These are phyloP conservation scores for Fusarium oxysporum DNA, from an alignment of 2,329 filamentous ascomycete genomes.

Conservation along the genomic window DNA sequence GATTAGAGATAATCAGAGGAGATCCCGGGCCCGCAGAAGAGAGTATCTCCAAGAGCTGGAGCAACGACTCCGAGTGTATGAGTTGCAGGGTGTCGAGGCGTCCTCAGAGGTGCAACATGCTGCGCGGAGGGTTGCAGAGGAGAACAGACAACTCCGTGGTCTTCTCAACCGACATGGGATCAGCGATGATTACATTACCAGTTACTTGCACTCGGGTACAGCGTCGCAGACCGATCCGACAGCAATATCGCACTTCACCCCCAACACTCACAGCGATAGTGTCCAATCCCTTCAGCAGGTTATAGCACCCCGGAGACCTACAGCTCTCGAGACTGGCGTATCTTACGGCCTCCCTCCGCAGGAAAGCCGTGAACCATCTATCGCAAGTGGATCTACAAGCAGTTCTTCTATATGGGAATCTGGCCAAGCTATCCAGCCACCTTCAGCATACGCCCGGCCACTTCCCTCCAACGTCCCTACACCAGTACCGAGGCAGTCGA, in stretches of 20 bases:
- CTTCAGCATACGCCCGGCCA: conserved; percentile 45
- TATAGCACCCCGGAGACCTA: conserved; percentile 52
- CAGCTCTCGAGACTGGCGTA: conserved; percentile 44
- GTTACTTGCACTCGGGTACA: conserved; percentile 49
- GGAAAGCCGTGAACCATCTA: conserved; percentile 50
- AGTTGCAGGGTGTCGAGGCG: conserved; percentile 74
- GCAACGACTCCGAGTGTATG: conserved; percentile 68
- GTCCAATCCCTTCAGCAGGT: conserved; percentile 53
- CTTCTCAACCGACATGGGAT: conserved; percentile 70
- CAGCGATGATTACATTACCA: conserved; percentile 64
- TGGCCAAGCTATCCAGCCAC: conserved; percentile 42
- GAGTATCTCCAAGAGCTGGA: conserved; percentile 80
- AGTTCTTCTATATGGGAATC: conserved; percentile 51
- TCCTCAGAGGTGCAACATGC: conserved; percentile 78
- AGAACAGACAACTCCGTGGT: conserved; percentile 73
- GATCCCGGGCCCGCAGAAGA: conserved; percentile 78
- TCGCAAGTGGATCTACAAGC: conserved; percentile 49
- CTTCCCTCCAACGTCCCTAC: conserved; percentile 40
- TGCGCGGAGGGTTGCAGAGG: conserved; percentile 74
- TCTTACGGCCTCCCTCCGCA: conserved; percentile 48
- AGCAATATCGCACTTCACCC: conserved; percentile 34
- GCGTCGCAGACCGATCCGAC: conserved; percentile 34
- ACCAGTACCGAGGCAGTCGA: conserved; percentile 37
- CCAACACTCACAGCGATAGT: conserved; percentile 41
- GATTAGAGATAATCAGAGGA: conserved; percentile 81